Base-by-base conservation (phyloP, 495 filamentous ascomycete genomes). In the Aspergillus steynii region DNA sequence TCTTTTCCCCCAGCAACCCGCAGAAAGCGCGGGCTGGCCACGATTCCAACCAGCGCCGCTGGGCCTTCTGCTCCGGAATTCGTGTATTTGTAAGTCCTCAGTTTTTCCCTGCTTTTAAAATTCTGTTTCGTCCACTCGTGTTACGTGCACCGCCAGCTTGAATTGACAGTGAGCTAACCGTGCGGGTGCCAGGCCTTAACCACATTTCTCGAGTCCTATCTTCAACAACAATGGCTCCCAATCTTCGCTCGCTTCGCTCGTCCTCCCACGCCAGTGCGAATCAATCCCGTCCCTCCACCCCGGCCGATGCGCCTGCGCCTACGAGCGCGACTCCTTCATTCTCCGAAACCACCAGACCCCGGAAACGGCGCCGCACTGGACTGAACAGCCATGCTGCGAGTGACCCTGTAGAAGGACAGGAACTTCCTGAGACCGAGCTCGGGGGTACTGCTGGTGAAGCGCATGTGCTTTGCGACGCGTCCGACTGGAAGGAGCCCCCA, bases 401-500 rank as follows among this genome's bases (percentile, higher is more conserved):
- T 54, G 65, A 68, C 37, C 62, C 66, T 26, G 46, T 51, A 14
- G 63, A 62, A 46, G 63, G 49, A 27, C n/a, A 32, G 14, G 64
- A 50, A 48, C 57, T 64, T n/a, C 29, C 25, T 34, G 28, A 15
- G 25, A 48, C 53, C 29, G 53, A 32, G 45, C 48, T 28, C 27
- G 51, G 14, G 1, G 59, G 57, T 25, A 56, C 25, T 14, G 10
- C 46, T 5, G 60, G 58, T 53, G 64, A 59, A 34, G 58, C 61
- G 25, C 62, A 67, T 14, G 5, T 55, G 50, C 6, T 20, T 37
- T 50, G 29, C 14, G 54, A 60, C 7, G 47, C 83, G 71, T 77
- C 84, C 54, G 75, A 79, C 50, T 94, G 91, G 91, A 72, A 82
- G 50, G 91, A 96, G 73, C 91, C 91, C 3, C 79, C 85, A 6